Percentiles rank a stretch among this genome's conserved stretches.
These are phyloP conservation scores for Metarhizium humberi DNA, from an alignment of 2,329 filamentous ascomycete species.

Conservation along the genomic window DNA sequence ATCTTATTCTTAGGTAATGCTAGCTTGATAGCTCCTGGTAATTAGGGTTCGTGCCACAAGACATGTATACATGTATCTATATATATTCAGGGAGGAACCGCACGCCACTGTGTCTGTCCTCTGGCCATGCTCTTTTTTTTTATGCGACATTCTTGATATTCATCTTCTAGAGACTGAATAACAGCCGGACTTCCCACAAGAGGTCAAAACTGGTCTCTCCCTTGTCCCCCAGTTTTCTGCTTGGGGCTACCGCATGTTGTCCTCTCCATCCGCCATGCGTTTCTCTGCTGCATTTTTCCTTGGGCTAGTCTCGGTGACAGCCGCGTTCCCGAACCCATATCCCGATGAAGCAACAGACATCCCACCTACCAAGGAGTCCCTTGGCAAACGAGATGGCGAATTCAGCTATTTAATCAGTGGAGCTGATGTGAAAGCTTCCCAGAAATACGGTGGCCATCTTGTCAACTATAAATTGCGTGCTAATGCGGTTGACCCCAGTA, in stretches of 20 bases:
- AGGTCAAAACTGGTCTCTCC: too few species aligned
- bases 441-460: background rate
- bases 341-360: background rate
- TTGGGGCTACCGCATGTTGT: background rate
- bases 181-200: too few species aligned
- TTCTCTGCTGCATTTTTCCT: background rate
- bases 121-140: too few species aligned
- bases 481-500: conserved; percentile 78
- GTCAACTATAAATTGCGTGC: conserved; percentile 71
- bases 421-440: background rate
- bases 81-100: too few species aligned
- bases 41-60: too few species aligned
- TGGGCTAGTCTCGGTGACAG: background rate
- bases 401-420: background rate
- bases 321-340: background rate
- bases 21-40: too few species aligned
- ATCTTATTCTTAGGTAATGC: too few species aligned
- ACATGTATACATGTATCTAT: too few species aligned
- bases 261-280: background rate
- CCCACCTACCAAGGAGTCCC: background rate
- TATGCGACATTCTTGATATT: too few species aligned
- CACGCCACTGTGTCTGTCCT: too few species aligned
- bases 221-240: background rate
- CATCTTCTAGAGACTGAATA: too few species aligned
- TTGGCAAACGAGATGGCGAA: background rate